phyloP scores from a whole-genome alignment of 2,329 filamentous ascomycete genomes.

The Saccharata proteae region DNA sequence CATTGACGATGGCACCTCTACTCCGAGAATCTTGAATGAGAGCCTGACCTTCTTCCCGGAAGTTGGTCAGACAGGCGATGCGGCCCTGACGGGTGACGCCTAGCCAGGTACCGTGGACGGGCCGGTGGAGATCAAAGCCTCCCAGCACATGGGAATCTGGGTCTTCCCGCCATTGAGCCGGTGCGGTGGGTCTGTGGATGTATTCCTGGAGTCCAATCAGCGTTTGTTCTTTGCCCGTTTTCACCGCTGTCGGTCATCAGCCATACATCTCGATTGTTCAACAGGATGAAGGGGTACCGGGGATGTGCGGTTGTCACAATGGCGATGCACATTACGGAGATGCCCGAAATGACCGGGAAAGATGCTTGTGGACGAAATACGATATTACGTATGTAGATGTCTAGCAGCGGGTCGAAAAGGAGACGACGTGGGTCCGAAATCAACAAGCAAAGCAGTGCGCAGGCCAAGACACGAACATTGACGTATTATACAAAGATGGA shows the following conservation, averaged over 20 bases:
- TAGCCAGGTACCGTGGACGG: slow-evolving; percentile 52
- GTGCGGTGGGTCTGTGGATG: slow-evolving; percentile 47
- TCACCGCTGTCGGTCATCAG: too few relatives aligned
- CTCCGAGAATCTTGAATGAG: slow-evolving; percentile 36
- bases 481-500: too few relatives aligned
- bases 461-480: too few relatives aligned
- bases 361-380: too few relatives aligned
- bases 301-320: slow-evolving; percentile 37
- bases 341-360: too few relatives aligned
- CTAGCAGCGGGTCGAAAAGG: too few relatives aligned
- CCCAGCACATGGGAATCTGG: slow-evolving; percentile 43
- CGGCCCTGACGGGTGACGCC: slow-evolving; percentile 49
- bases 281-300: slow-evolving; percentile 36
- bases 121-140: slow-evolving; percentile 48
- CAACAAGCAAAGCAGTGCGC: too few relatives aligned
- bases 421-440: too few relatives aligned
- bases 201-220: slow-evolving; percentile 49
- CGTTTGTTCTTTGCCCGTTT: too few relatives aligned
- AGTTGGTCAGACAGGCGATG: slow-evolving; percentile 52
- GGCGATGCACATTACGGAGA: slow-evolving; percentile 36
- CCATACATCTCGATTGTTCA: slow-evolving; percentile 38
- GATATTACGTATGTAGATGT: too few relatives aligned
- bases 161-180: slow-evolving; percentile 46
- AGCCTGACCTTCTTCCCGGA: slow-evolving; percentile 38
- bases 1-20: slow-evolving; percentile 47